Percentiles rank a stretch among this genome's conserved stretches.
These are phyloP conservation scores for Sechiopsis laciniata DNA, from an alignment of 306 rosid species.

Conservation along the genomic window DNA sequence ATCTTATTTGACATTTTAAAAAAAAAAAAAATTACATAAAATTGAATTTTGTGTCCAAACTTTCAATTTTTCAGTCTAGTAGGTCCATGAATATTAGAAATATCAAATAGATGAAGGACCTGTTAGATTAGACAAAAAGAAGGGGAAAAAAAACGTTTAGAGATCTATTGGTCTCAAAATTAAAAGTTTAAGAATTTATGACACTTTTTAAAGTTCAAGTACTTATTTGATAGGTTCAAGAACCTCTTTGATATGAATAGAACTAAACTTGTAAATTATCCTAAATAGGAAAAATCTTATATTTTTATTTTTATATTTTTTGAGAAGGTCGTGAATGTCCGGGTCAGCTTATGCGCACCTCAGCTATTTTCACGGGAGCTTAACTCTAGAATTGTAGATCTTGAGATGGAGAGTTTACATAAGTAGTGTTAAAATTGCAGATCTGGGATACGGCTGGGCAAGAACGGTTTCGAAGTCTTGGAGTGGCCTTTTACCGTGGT, in stretches of 20 bases:
- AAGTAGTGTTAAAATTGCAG: constrained; percentile 27
- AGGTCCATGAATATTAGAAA: not conserved
- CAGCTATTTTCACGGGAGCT: too few relatives aligned
- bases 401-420: constrained; percentile 17
- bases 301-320: too few relatives aligned
- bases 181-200: too few relatives aligned
- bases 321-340: too few relatives aligned
- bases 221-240: too few relatives aligned
- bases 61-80: not conserved
- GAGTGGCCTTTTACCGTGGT: constrained; percentile 98
- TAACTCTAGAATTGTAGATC: too few relatives aligned
- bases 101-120: too few relatives aligned
- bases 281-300: not conserved
- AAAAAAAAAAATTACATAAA: too few relatives aligned
- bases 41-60: not conserved
- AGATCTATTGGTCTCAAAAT: not conserved
- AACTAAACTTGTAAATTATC: not conserved
- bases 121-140: not conserved
- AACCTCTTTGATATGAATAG: not conserved
- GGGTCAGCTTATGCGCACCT: too few relatives aligned
- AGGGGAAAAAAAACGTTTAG: too few relatives aligned
- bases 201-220: not conserved
- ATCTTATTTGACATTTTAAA: too few relatives aligned
- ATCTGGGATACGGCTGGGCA: constrained; percentile 99
- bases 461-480: constrained; percentile 97